These are phyloP conservation scores for Pleurotus salmoneostramineus DNA, from an alignment of 768 basidiomycete species.

Conservation along the genomic window DNA sequence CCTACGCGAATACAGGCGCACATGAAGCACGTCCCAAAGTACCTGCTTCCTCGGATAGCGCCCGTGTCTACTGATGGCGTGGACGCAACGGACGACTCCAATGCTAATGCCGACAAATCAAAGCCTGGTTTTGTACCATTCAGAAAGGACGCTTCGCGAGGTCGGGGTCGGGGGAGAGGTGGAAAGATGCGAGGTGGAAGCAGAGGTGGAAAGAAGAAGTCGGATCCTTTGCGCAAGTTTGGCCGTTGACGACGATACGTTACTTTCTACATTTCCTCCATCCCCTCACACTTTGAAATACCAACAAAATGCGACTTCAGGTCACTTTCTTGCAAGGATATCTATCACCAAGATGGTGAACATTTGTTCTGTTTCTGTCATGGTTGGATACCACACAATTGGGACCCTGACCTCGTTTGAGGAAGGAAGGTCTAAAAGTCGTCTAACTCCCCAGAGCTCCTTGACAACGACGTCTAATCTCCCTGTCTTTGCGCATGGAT, in stretches of 20 bases:
- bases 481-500: too few relatives aligned
- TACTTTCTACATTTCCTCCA: too few relatives aligned
- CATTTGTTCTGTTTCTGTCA: too few relatives aligned
- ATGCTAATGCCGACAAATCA: slow-evolving; percentile 18
- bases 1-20: slow-evolving; percentile 88
- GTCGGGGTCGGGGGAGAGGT: slow-evolving; percentile 53
- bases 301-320: too few relatives aligned
- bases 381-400: too few relatives aligned
- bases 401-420: too few relatives aligned
- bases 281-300: too few relatives aligned
- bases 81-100: slow-evolving; percentile 14
- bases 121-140: slow-evolving; percentile 67
- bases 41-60: slow-evolving; percentile 81
- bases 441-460: too few relatives aligned
- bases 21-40: slow-evolving; percentile 94
- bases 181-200: slow-evolving; percentile 40
- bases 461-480: too few relatives aligned
- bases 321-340: too few relatives aligned
- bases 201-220: slow-evolving; percentile 62
- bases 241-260: slow-evolving; percentile 17
- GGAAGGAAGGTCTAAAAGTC: too few relatives aligned
- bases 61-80: slow-evolving; percentile 42
- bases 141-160: slow-evolving; percentile 49
- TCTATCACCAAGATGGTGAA: too few relatives aligned
- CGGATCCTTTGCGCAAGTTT: slow-evolving; percentile 82